phyloP scores from a whole-genome alignment of 352 stramenopile species.

The Aphanomyces astaci region DNA sequence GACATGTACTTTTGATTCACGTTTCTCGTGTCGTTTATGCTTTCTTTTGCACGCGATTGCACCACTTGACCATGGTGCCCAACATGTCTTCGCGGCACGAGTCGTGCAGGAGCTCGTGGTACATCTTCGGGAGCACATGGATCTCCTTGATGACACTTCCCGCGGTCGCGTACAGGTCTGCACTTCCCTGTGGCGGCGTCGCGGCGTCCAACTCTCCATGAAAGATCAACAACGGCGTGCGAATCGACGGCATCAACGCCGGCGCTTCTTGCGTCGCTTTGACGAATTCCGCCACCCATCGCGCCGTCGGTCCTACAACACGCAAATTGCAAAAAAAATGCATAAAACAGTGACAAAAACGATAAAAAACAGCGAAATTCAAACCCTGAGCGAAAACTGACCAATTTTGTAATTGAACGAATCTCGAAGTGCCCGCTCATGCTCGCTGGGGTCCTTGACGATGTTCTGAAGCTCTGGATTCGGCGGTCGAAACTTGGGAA shows the following conservation, averaged over 20 bases:
- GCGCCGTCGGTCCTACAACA: neutral
- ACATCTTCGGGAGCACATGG: neutral
- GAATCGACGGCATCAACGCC: neutral
- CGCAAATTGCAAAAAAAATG: neutral
- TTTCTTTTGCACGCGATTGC: neutral
- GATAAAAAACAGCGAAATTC: too few relatives aligned
- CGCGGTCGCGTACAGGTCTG: neutral
- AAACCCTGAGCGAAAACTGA: too few relatives aligned
- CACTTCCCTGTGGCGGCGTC: neutral
- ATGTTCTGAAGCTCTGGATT: constrained; percentile 31
- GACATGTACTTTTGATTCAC: too few relatives aligned
- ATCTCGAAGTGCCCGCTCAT: constrained; percentile 32
- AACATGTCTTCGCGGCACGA: neutral
- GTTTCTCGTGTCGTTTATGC: too few relatives aligned
- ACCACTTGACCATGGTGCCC: neutral
- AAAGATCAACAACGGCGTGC: neutral
- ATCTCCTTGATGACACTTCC: neutral
- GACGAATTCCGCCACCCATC: constrained; percentile 12
- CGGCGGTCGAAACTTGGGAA: constrained; percentile 33
- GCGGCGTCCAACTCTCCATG: neutral
- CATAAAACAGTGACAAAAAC: too few relatives aligned
- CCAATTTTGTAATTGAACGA: constrained; percentile 26
- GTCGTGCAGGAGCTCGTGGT: neutral
- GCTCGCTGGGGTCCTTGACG: constrained; percentile 28
- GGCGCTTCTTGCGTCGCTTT: neutral